These are phyloP conservation scores for Sanghuangporus sanghuang DNA, from an alignment of 1,284 basidiomycete genomes.

Conservation along the genomic window DNA sequence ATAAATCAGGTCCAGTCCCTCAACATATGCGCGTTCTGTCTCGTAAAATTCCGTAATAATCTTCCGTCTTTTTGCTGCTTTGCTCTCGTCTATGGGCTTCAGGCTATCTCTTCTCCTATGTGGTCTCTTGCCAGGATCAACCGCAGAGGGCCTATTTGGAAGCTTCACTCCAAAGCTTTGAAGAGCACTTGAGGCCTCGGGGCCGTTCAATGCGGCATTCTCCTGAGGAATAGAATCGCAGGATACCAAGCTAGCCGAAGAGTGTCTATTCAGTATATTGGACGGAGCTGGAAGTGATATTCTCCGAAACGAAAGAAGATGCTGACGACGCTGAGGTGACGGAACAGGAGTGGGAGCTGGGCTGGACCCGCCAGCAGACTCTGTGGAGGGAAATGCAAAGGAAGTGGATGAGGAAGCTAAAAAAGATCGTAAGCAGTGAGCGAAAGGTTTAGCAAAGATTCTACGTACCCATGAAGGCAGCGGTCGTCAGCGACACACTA, in stretches of 20 bases:
- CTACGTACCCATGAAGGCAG: slow-evolving; percentile 1
- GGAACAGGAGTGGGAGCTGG: not conserved
- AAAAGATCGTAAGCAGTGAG: not conserved
- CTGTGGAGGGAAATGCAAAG: slow-evolving; percentile 13
- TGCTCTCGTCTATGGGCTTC: slow-evolving; percentile 33
- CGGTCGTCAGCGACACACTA: not conserved
- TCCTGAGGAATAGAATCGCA: slow-evolving; percentile 63
- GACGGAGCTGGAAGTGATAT: slow-evolving; percentile 69
- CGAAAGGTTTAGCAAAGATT: too few relatives aligned
- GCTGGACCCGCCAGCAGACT: not conserved
- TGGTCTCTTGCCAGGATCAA: slow-evolving; percentile 31
- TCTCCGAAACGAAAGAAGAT: slow-evolving; percentile 63
- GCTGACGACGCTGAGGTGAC: slow-evolving; percentile 26
- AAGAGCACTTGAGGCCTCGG: slow-evolving; percentile 12
- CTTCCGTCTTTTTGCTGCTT: slow-evolving; percentile 43
- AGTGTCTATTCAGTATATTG: slow-evolving; percentile 49
- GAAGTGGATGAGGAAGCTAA: slow-evolving; percentile 3
- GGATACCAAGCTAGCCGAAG: slow-evolving; percentile 61
- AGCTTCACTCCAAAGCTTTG: slow-evolving; percentile 20
- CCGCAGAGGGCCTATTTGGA: slow-evolving; percentile 24
- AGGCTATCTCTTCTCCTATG: slow-evolving; percentile 29
- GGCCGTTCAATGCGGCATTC: slow-evolving; percentile 15
- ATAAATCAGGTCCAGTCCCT: slow-evolving; percentile 77
- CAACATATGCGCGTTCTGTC: slow-evolving; percentile 76
- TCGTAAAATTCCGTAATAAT: slow-evolving; percentile 74